Evolutionary conservation across 257 asterid genomes (phyloP).

Genomic region (Henckelia pumila): DNA sequence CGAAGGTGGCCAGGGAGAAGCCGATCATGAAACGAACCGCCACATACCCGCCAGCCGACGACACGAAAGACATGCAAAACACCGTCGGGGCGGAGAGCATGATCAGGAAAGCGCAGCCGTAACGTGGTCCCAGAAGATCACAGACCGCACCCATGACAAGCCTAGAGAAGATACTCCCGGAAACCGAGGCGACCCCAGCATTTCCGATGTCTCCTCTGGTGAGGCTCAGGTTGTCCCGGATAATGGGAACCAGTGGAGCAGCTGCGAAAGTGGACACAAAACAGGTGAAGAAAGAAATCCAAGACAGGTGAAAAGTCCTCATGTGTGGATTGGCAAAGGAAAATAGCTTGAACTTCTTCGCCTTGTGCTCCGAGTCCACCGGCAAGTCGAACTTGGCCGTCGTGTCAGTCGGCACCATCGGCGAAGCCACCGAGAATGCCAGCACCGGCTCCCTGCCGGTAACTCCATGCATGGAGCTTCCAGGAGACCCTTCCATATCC

Average conservation of each 20-base stretch:
- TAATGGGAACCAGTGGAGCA: constrained; percentile 65
- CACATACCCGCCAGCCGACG: constrained; percentile 41
- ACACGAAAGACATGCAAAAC: constrained; percentile 43
- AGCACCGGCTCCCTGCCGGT: constrained; percentile 60
- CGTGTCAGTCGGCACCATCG: constrained; percentile 35
- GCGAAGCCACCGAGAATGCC: constrained; percentile 37
- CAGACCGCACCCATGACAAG: constrained; percentile 61
- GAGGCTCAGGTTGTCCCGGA: constrained; percentile 53
- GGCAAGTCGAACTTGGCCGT: constrained; percentile 41
- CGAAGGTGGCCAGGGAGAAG: constrained; percentile 55
- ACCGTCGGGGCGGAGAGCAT: constrained; percentile 53
- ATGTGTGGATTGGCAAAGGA: constrained; percentile 58
- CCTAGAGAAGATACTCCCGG: constrained; percentile 63
- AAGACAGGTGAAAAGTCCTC: constrained; percentile 64
- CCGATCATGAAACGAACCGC: constrained; percentile 60
- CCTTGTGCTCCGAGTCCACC: constrained; percentile 56
- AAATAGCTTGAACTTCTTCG: constrained; percentile 35
- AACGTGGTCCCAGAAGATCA: constrained; percentile 53
- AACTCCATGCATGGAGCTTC: constrained; percentile 69
- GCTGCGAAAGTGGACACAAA: constrained; percentile 69
- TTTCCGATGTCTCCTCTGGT: constrained; percentile 54
- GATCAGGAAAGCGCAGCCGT: constrained; percentile 59
- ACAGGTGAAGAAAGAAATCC: constrained; percentile 71
- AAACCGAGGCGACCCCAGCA: constrained; percentile 64
- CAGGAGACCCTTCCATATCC: constrained; percentile 43